phyloP scores from a whole-genome alignment of 768 basidiomycete genomes.

The Epithele typhae region DNA sequence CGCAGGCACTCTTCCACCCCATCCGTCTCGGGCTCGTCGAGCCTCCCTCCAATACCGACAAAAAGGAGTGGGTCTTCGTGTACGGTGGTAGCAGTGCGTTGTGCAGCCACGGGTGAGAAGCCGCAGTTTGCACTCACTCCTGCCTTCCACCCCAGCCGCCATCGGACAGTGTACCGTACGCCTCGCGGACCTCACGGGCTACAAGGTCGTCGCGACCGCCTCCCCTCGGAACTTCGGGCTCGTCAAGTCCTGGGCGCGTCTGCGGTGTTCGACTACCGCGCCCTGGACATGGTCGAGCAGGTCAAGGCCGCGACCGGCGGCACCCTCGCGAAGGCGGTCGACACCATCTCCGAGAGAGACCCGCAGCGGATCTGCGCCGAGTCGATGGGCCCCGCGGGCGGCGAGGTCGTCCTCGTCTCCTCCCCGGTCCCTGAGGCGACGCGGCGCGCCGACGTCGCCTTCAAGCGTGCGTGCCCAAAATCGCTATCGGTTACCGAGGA shows the following conservation, averaged over 20 bases:
- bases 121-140: too few relatives aligned
- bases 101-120: too few relatives aligned
- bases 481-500: too few relatives aligned
- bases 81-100: conserved; percentile 18
- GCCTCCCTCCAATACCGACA: conserved; percentile 10
- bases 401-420: conserved; percentile 7
- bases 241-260: conserved; percentile 39
- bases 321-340: conserved; percentile 22
- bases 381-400: neutral
- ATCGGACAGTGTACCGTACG: conserved; percentile 37
- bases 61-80: conserved; percentile 16
- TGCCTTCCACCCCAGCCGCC: neutral
- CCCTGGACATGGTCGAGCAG: conserved; percentile 24
- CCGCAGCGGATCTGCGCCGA: conserved; percentile 4
- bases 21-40: conserved; percentile 15
- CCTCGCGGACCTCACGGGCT: conserved; percentile 38
- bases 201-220: conserved; percentile 41
- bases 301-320: conserved; percentile 25
- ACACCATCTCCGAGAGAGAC: conserved; percentile 26
- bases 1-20: conserved; percentile 17
- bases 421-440: conserved; percentile 3
- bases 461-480: conserved; percentile 10
- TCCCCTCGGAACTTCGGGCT: conserved; percentile 35
- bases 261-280: conserved; percentile 35
- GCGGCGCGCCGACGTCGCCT: conserved; percentile 12